phyloP scores from a whole-genome alignment of 2,329 filamentous ascomycete genomes.

The Neofusicoccum laricinum region DNA sequence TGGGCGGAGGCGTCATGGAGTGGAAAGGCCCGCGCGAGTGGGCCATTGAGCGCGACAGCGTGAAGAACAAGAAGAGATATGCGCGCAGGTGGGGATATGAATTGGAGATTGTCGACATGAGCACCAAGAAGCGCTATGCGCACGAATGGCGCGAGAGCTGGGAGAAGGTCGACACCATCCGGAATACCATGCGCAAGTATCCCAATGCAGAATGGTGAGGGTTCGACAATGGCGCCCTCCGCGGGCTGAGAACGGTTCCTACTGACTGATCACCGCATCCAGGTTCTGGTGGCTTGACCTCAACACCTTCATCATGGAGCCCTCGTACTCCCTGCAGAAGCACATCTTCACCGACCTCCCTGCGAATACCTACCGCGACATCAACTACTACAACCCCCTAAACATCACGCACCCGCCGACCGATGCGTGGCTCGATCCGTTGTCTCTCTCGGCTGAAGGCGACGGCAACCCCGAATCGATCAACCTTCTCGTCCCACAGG shows the following conservation, averaged over 20 bases:
- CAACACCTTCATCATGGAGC: constrained; percentile 98
- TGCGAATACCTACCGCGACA: constrained; percentile 81
- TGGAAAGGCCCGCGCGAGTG: constrained; percentile 97
- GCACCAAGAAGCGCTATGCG: constrained; percentile 96
- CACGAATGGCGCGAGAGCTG: constrained; percentile 99
- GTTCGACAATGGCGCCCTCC: no score
- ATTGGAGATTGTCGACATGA: constrained; percentile 96
- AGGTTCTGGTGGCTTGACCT: constrained; percentile 99
- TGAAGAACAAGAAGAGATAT: constrained; percentile 92
- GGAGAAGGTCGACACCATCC: constrained; percentile 96
- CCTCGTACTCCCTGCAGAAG: constrained; percentile 79
- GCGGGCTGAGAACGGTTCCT: neutral
- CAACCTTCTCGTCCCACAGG: constrained; percentile 85
- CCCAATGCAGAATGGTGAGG: constrained; percentile 92
- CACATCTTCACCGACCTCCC: constrained; percentile 84
- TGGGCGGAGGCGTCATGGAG: constrained; percentile 97
- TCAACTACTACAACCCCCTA: constrained; percentile 92
- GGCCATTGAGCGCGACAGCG: constrained; percentile 95
- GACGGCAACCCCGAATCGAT: constrained; percentile 77
- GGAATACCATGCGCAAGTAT: constrained; percentile 86
- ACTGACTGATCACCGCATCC: constrained; percentile 14
- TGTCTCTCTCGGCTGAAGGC: constrained; percentile 68
- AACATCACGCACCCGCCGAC: constrained; percentile 84
- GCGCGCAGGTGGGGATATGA: constrained; percentile 88
- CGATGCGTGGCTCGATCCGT: constrained; percentile 71